These are phyloP conservation scores for Lecanicillium sp. DNA, from an alignment of 2,329 filamentous ascomycete species.

Conservation along the genomic window DNA sequence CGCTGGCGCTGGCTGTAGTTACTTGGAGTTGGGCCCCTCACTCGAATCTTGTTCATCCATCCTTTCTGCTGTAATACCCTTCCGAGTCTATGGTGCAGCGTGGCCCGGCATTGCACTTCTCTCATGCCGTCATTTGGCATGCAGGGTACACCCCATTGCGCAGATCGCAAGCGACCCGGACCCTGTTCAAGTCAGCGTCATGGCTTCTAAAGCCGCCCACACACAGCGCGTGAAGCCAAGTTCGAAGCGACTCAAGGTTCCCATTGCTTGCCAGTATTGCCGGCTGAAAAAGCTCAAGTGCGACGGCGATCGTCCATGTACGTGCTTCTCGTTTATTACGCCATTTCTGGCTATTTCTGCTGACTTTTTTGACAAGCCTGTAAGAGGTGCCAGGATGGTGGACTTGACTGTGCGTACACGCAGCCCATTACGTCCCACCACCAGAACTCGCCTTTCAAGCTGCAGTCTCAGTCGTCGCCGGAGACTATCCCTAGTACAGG, in stretches of 20 bases:
- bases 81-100: no score
- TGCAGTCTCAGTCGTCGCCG: not conserved
- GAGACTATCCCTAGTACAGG: not conserved
- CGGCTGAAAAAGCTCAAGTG: not conserved
- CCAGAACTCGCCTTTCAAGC: not conserved
- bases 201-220: not conserved
- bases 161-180: not conserved
- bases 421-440: not conserved
- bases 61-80: not conserved
- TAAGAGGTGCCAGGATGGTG: not conserved
- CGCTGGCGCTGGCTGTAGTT: not conserved
- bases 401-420: not conserved
- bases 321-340: not conserved
- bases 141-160: not conserved
- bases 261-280: not conserved
- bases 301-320: not conserved
- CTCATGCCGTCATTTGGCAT: no score
- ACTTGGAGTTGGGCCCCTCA: not conserved
- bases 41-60: not conserved
- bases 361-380: not conserved
- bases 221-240: not conserved
- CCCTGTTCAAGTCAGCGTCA: not conserved
- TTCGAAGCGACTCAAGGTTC: not conserved
- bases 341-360: not conserved
- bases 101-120: no score